phyloP scores from a whole-genome alignment of 345 rosid genomes.

The Kernera saxatilis region DNA sequence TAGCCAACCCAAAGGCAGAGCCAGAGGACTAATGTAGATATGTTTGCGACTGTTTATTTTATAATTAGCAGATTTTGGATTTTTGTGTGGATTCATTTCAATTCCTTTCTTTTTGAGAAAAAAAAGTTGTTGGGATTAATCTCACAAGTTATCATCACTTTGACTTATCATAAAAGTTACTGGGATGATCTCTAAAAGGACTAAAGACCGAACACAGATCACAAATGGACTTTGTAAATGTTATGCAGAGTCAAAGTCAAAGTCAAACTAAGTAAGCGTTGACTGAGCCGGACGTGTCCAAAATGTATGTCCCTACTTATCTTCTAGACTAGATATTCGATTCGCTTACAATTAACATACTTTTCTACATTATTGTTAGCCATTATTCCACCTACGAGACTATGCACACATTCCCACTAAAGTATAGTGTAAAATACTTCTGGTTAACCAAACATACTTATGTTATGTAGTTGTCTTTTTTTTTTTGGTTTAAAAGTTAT shows the following conservation, averaged over 20 bases:
- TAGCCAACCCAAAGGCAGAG: background rate
- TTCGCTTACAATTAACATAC: background rate
- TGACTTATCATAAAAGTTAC: background rate
- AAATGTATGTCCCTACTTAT: background rate
- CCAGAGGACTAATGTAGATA: conserved; percentile 1
- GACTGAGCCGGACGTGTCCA: conserved; percentile 12
- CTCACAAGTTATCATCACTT: too few species aligned
- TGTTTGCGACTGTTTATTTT: background rate
- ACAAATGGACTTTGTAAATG: conserved; percentile 7
- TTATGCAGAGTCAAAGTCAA: background rate
- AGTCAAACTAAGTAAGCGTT: conserved; percentile 19
- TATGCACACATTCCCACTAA: background rate
- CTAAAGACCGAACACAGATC: background rate
- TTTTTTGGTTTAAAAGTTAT: too few species aligned
- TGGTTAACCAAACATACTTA: background rate
- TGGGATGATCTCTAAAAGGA: background rate
- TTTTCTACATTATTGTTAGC: too few species aligned
- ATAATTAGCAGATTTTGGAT: background rate
- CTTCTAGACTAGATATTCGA: background rate
- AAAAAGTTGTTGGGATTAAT: background rate
- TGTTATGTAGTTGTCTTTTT: background rate
- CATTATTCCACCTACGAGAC: too few species aligned
- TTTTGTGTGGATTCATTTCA: background rate
- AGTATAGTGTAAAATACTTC: background rate
- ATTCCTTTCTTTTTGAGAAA: background rate